A percentile compares a stretch with the other conserved stretches of the same genome.
Evolutionary conservation across 192 early-diverging fungal genomes (phyloP).

Genomic region (Ambispora gerdemannii): DNA sequence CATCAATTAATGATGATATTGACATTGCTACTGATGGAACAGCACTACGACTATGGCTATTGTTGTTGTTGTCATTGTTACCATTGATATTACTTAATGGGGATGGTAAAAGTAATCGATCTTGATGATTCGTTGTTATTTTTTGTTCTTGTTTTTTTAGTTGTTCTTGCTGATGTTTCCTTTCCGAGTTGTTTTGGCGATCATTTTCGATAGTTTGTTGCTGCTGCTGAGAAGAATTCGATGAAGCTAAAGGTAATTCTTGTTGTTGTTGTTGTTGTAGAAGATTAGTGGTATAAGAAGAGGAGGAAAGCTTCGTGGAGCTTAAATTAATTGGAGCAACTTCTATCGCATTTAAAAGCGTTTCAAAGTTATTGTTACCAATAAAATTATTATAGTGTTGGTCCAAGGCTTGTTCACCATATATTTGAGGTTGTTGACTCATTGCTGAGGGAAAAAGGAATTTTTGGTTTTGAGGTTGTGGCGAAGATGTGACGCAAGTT

Average conservation of each 20-base stretch:
- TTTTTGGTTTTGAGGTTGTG: constrained; percentile 8
- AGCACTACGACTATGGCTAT: background rate
- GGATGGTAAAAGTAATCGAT: constrained; percentile 9
- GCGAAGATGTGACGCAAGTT: background rate
- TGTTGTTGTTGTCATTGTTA: background rate
- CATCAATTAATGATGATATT: constrained; percentile 21
- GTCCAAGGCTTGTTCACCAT: constrained; percentile 28
- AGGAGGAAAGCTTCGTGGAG: background rate
- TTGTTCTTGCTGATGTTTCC: constrained; percentile 4
- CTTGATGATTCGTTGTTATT: background rate
- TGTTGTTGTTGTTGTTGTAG: background rate
- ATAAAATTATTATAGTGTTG: constrained; percentile 6
- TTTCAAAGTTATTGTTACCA: constrained; percentile 23
- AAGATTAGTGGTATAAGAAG: background rate
- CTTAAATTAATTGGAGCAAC: constrained; percentile 7
- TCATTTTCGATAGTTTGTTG: background rate
- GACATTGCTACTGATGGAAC: background rate
- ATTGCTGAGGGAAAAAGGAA: constrained; percentile 3
- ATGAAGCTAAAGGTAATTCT: background rate
- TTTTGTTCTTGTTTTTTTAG: background rate
- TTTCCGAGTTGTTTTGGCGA: too few relatives aligned
- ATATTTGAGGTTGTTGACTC: constrained; percentile 29
- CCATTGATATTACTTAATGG: background rate
- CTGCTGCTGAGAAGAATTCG: background rate
- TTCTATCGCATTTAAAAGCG: constrained; percentile 27